Conservation (phyloP, 2,329 filamentous ascomycete species). For the Fusarium longipes region DNA sequence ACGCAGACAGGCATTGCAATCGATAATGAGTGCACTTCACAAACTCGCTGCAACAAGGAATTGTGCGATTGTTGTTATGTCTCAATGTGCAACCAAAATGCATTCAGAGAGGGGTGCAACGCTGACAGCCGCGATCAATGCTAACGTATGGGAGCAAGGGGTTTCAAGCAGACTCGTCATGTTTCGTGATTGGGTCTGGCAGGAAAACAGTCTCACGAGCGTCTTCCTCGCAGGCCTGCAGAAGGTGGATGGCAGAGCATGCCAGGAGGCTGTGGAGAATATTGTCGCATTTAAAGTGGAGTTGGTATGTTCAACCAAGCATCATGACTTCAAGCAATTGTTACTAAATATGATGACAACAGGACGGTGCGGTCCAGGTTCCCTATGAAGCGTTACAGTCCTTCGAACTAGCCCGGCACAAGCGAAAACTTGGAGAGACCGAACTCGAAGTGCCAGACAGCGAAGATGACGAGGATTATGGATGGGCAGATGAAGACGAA, state of each 20-base stretch:
- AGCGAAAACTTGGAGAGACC: slow-evolving; percentile 72
- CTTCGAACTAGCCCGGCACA: slow-evolving; percentile 56
- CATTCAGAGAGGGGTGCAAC: slow-evolving; percentile 73
- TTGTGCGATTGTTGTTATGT: slow-evolving; percentile 79
- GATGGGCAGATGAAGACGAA: slow-evolving; percentile 76
- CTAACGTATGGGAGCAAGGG: slow-evolving; percentile 82
- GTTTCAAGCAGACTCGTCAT: slow-evolving; percentile 79
- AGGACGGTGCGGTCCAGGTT: slow-evolving; percentile 59
- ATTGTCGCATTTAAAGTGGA: slow-evolving; percentile 63
- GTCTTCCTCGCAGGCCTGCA: slow-evolving; percentile 72
- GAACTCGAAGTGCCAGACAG: slow-evolving; percentile 70
- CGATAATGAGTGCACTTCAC: slow-evolving; percentile 75
- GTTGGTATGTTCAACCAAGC: slow-evolving; percentile 52
- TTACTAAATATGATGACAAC: slow-evolving; percentile 40
- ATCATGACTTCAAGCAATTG: slow-evolving; percentile 25
- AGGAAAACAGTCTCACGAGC: slow-evolving; percentile 58
- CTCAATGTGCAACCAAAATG: slow-evolving; percentile 86
- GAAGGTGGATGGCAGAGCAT: slow-evolving; percentile 68
- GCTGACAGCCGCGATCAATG: slow-evolving; percentile 79
- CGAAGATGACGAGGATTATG: slow-evolving; percentile 76
- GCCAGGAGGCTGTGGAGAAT: slow-evolving; percentile 54
- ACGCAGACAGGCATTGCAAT: slow-evolving; percentile 65
- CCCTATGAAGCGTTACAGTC: slow-evolving; percentile 55
- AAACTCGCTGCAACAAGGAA: slow-evolving; percentile 80
- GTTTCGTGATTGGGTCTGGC: slow-evolving; percentile 79